phyloP scores from a whole-genome alignment of 129 eudicot species.

The Cynara cardunculus region DNA sequence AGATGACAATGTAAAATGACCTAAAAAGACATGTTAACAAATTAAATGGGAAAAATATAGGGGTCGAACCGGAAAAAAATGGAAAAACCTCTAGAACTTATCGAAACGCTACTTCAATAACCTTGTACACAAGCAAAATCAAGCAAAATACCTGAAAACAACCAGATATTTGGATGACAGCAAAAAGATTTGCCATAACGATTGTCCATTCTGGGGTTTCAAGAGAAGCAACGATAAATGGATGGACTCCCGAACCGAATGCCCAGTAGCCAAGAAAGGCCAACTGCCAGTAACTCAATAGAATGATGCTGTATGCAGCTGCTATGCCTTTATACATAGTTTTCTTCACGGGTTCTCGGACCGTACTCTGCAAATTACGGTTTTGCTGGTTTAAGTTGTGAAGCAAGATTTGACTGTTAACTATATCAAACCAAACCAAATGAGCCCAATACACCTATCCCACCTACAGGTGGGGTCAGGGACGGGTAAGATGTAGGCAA shows the following conservation, averaged over 20 bases:
- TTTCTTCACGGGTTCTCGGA: slow-evolving; percentile 49
- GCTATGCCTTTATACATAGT: slow-evolving; percentile 60
- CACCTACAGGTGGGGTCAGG: not conserved
- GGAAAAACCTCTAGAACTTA: not conserved
- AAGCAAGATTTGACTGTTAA: not conserved
- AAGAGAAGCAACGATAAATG: slow-evolving; percentile 54
- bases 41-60: not conserved
- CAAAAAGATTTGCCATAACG: slow-evolving; percentile 56
- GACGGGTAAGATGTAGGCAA: not conserved
- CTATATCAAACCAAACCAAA: not conserved
- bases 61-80: not conserved
- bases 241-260: slow-evolving; percentile 44
- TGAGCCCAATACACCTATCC: not conserved
- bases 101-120: not conserved
- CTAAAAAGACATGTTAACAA: not conserved
- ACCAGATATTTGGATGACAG: slow-evolving; percentile 52
- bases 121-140: not conserved
- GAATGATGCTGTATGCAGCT: slow-evolving; percentile 44
- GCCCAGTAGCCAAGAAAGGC: slow-evolving; percentile 55
- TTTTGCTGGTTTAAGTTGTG: not conserved
- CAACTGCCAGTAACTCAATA: slow-evolving; percentile 49
- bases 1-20: not conserved
- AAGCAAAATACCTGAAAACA: slow-evolving; percentile 46
- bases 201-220: slow-evolving; percentile 42
- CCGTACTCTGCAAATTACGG: slow-evolving; percentile 32